A percentile compares a stretch with the other conserved stretches of the same genome.
Conservation (phyloP, 2,329 filamentous ascomycete species). For the Alternaria arbusti region DNA sequence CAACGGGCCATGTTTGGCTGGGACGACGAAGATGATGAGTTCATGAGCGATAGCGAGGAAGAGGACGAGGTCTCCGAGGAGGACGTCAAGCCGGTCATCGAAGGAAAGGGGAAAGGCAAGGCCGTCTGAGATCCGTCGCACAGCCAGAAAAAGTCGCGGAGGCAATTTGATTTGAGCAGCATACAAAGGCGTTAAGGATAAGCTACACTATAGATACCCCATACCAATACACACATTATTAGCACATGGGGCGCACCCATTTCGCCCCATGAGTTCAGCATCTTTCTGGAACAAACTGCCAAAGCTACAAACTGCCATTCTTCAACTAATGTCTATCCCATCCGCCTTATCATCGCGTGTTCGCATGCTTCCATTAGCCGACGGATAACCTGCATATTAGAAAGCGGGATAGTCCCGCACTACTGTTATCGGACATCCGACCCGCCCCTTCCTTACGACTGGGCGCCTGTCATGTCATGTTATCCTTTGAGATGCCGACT, state of each 20-base stretch:
- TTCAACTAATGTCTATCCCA: not conserved
- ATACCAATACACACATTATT: not conserved
- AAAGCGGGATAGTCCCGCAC: conserved; percentile 17
- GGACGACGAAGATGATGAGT: conserved; percentile 71
- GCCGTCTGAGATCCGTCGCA: conserved; percentile 19
- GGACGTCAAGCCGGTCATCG: conserved; percentile 34
- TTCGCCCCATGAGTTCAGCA: not conserved
- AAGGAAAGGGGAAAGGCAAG: conserved; percentile 55
- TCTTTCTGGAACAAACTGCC: not conserved
- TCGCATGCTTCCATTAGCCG: conserved; percentile 8
- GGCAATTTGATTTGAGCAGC: not conserved
- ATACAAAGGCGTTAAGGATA: conserved; percentile 9
- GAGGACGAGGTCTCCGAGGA: conserved; percentile 50
- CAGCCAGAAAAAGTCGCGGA: not conserved
- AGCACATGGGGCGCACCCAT: not conserved
- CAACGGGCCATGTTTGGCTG: conserved; percentile 73
- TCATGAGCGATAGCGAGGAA: conserved; percentile 56
- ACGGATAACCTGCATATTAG: conserved; percentile 18
- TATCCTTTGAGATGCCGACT: conserved; percentile 20
- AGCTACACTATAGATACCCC: conserved; percentile 19
- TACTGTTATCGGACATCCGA: conserved; percentile 29
- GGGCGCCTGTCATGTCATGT: conserved; percentile 27
- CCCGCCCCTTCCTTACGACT: conserved; percentile 20
- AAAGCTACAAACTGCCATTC: not conserved
- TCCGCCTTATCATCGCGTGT: not conserved